A percentile compares a stretch with the other conserved stretches of the same genome.
Evolutionary conservation across 441 rosid genomes (phyloP).

Genomic region (Gossypium lobatum): DNA sequence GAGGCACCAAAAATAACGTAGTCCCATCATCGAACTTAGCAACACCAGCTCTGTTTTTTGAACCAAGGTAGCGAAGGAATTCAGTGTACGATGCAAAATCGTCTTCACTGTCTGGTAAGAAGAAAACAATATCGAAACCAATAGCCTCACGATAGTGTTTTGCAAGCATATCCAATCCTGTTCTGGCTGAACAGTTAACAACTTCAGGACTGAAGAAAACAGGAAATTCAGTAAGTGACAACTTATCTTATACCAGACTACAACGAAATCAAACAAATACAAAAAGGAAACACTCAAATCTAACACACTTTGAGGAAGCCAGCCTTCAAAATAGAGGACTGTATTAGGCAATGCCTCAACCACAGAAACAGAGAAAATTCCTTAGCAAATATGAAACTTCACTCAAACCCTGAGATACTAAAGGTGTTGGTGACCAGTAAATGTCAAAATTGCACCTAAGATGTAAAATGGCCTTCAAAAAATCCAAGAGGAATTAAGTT

Average conservation of each 20-base stretch:
- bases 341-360: background rate
- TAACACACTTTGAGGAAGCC: background rate
- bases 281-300: background rate
- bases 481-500: background rate
- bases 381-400: background rate
- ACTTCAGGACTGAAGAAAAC: conserved; percentile 70
- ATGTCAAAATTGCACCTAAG: background rate
- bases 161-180: conserved; percentile 90
- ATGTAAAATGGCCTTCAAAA: background rate
- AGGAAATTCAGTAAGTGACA: conserved; percentile 14
- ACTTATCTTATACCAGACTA: background rate
- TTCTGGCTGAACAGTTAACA: conserved; percentile 94
- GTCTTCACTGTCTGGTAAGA: conserved; percentile 90
- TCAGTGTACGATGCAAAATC: conserved; percentile 95
- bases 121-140: conserved; percentile 79
- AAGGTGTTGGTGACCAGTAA: background rate
- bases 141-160: conserved; percentile 73
- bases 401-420: background rate
- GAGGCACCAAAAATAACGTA: conserved; percentile 86
- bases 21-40: conserved; percentile 91
- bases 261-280: conserved; percentile 6
- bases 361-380: background rate
- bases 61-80: conserved; percentile 84
- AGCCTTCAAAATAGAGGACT: conserved; percentile 3
- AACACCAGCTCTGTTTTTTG: conserved; percentile 92